These are phyloP conservation scores for Neurospora sp. DNA, from an alignment of 495 filamentous ascomycete genomes.

Conservation along the genomic window DNA sequence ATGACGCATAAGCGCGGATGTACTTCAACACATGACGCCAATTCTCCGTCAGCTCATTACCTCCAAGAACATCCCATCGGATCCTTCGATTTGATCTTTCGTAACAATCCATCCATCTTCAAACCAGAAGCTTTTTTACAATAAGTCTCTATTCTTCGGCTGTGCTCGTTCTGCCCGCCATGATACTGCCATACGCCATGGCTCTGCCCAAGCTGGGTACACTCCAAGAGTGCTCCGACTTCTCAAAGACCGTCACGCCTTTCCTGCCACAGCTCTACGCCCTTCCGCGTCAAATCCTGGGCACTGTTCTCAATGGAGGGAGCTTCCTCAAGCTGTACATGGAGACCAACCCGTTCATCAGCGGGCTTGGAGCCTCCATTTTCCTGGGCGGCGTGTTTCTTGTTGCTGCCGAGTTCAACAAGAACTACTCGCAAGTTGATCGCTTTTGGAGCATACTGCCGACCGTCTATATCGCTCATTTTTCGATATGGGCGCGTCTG, in stretches of 20 bases:
- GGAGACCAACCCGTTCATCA: conserved; percentile 77
- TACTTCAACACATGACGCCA: neutral
- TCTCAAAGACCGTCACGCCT: conserved; percentile 56
- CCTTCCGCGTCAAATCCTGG: conserved; percentile 50
- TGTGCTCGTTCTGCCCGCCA: neutral
- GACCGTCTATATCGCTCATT: conserved; percentile 82
- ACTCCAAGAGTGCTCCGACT: conserved; percentile 62
- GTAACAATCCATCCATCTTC: neutral
- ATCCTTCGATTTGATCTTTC: neutral
- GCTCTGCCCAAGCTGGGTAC: conserved; percentile 59
- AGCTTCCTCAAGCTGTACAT: conserved; percentile 59
- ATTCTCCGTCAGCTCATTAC: neutral
- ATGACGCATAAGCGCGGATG: neutral
- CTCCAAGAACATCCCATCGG: neutral
- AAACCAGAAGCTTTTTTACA: neutral
- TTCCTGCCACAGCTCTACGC: conserved; percentile 69
- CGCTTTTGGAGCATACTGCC: conserved; percentile 85
- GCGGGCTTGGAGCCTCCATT: conserved; percentile 61
- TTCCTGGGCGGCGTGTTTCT: conserved; percentile 59
- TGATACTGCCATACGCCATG: conserved; percentile 30
- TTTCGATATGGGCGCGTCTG: conserved; percentile 65
- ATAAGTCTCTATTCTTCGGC: neutral
- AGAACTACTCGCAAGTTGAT: conserved; percentile 93
- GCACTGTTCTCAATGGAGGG: conserved; percentile 44
- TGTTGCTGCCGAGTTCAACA: conserved; percentile 67